Evolutionary conservation across 371 early-diverging fungal species (phyloP).

Genomic region (Mortierella sp.): DNA sequence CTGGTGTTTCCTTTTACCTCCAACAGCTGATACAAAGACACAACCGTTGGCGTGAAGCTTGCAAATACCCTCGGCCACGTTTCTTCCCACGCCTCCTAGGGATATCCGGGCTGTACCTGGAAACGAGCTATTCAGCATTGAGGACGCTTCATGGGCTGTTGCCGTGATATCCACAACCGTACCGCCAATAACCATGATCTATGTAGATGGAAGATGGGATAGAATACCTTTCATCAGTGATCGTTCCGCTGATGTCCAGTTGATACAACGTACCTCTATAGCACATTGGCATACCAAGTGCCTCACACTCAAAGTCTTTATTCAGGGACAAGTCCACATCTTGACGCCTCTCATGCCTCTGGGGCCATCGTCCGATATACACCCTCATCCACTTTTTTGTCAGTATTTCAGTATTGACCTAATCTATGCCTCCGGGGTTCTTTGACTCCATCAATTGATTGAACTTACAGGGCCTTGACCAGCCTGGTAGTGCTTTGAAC

Average conservation of each 20-base stretch:
- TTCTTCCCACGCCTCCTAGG: conserved; percentile 92
- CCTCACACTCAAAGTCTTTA: too few species aligned
- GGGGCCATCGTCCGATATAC: too few species aligned
- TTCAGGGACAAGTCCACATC: too few species aligned
- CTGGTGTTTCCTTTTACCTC: conserved; percentile 26
- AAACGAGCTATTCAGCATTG: conserved; percentile 71
- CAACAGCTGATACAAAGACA: conserved; percentile 74
- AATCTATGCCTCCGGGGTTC: too few species aligned
- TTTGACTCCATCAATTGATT: neutral
- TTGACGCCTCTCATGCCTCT: too few species aligned
- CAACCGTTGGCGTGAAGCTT: conserved; percentile 68
- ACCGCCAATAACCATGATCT: conserved; percentile 84
- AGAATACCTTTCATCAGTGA: neutral
- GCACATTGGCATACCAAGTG: too few species aligned
- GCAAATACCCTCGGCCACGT: conserved; percentile 85
- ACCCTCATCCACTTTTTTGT: too few species aligned
- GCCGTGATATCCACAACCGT: conserved; percentile 83
- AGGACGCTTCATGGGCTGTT: conserved; percentile 42
- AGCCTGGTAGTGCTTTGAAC: conserved; percentile 10
- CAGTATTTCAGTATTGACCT: too few species aligned
- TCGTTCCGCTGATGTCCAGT: too few species aligned
- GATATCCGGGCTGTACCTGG: conserved; percentile 74
- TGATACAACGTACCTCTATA: too few species aligned
- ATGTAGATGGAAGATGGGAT: conserved; percentile 9
- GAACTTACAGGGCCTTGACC: conserved; percentile 31